Evolutionary conservation across 441 rosid genomes (phyloP), one percentile per base, ranked within the genome.

Genomic region (Hypseocharis bilobata): DNA sequence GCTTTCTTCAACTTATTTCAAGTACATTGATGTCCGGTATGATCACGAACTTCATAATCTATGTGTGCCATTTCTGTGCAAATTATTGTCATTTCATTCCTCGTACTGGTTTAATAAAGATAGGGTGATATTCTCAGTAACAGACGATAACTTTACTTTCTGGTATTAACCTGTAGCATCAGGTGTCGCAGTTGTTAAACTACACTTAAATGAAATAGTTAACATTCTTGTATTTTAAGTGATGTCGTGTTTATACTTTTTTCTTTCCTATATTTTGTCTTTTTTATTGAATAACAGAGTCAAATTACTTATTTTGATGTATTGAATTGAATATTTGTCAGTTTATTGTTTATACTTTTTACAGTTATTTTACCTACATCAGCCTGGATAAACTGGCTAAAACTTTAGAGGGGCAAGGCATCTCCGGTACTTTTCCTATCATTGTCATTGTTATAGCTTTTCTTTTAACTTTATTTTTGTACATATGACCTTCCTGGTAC

Each of bases 311-410:
- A 19, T 6, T 1, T n/a, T n/a, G n/a, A 13, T 22, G 2, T 23
- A 17, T 32, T 52, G 26, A n/a, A 25, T 65, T 19, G 17, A 0
- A 6, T 25, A 20, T 34, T 20, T 14, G 44, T n/a, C 30, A 19
- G 60, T 60, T 56, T 55, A 3, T 13, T 3, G 28, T 55, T 17
- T 77, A 16, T 47, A 49, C 25, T 65, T 70, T 47, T 61, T 28
- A 16, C 83, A 90, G 97, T 65, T 88, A 87, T 77, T 90, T 88
- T 64, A 92, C 96, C 29, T 87, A 80, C 76, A 82, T 90, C 71
- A 87, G 89, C 76, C 71, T 90, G 76, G 88, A 81, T 34, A 92
- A 87, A 69, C 78, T 90, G 64, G 79, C 84, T 58, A 80, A 72
- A 75, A 74, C 75, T 44, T 65, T 86, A 71, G 84, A 85, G 76